Conservation (phyloP, 1,284 basidiomycete genomes). For the Filobasidium uniguttulatum region DNA sequence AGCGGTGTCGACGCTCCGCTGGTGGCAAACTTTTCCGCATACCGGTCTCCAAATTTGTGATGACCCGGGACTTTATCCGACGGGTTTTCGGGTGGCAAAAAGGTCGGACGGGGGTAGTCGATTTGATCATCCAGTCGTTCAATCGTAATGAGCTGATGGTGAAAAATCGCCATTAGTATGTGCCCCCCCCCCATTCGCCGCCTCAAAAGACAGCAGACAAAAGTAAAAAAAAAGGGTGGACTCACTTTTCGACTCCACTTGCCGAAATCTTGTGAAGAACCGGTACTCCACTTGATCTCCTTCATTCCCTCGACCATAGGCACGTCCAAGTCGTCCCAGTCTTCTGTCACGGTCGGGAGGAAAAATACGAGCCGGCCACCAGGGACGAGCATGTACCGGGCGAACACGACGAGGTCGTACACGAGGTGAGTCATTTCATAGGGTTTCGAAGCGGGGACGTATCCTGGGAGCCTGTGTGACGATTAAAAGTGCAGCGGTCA, state of each 20-base stretch:
- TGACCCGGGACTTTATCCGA: slow-evolving; percentile 28
- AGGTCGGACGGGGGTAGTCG: slow-evolving; percentile 2
- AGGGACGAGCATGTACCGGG: slow-evolving; percentile 71
- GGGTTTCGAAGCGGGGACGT: slow-evolving; percentile 74
- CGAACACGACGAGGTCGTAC: slow-evolving; percentile 64
- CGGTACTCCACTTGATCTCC: slow-evolving; percentile 54
- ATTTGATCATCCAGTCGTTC: slow-evolving; percentile 38
- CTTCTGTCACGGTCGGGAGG: slow-evolving; percentile 79
- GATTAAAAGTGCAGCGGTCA: background rate
- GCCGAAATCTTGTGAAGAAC: slow-evolving; percentile 87
- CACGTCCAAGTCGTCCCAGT: slow-evolving; percentile 75
- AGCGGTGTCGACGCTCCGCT: too few relatives aligned
- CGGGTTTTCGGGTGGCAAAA: background rate
- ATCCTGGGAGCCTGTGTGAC: slow-evolving; percentile 47
- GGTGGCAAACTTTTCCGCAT: slow-evolving; percentile 1
- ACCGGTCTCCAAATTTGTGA: slow-evolving; percentile 21
- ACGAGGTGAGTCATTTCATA: slow-evolving; percentile 83
- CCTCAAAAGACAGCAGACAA: background rate
- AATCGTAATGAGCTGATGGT: slow-evolving; percentile 67
- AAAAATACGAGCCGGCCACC: slow-evolving; percentile 87
- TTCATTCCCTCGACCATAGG: slow-evolving; percentile 62
- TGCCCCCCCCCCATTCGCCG: background rate
- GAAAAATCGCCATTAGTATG: background rate
- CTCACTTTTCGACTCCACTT: slow-evolving; percentile 83
- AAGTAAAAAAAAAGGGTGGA: slow-evolving; percentile 11